Base-by-base conservation (phyloP, 768 basidiomycete genomes). In the Auricularia cornea region DNA sequence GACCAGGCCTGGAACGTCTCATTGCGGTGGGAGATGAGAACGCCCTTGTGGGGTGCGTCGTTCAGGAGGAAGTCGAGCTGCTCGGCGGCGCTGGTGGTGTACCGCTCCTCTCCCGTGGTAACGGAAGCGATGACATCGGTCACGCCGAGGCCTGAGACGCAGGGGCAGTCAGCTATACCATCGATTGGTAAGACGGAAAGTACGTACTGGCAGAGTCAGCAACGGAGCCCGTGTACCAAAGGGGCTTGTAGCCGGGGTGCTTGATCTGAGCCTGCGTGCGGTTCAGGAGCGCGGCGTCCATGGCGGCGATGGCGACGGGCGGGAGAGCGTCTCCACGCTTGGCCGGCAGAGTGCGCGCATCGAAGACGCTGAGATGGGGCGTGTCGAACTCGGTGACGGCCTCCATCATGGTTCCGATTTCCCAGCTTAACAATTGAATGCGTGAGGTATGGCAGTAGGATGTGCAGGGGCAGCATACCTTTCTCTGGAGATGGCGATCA, bases 121-220 rank as follows among this genome's bases (percentile, higher is more conserved):
- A 59, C 52, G 51, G 68, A 62, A 12, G 66, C 67, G 29, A 65
- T 30, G 1, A 64, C 52, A 33, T 66, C 65, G 2, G 66, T 60
- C 2, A 68, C 66, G 1, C 65, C 68, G 3, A 70, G 33, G 41
- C 60, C 14, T 62, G 59, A 18, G 16, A 20, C 6, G 16, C 8
- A 38, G 10, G 10, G 8, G 35, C 35, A 38, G 35, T 38, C 35
- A 38, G 35, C 8, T 38, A 8, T 38, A n/a, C n/a, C n/a, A n/a
- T n/a, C n/a, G n/a, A n/a, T n/a, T n/a, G n/a, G n/a, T n/a, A n/a
- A n/a, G n/a, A n/a, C n/a, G n/a, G n/a, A n/a, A n/a, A 48, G 35
- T 32, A 29, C 38, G 61, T 35, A 40, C 12, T 67, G 6, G 74
- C 69, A 0, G 74, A 73, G 56, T 76, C 75, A 2, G 66, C 72